Evolutionary conservation across 257 asterid genomes (phyloP).

Genomic region (Jacaranda copaia): DNA sequence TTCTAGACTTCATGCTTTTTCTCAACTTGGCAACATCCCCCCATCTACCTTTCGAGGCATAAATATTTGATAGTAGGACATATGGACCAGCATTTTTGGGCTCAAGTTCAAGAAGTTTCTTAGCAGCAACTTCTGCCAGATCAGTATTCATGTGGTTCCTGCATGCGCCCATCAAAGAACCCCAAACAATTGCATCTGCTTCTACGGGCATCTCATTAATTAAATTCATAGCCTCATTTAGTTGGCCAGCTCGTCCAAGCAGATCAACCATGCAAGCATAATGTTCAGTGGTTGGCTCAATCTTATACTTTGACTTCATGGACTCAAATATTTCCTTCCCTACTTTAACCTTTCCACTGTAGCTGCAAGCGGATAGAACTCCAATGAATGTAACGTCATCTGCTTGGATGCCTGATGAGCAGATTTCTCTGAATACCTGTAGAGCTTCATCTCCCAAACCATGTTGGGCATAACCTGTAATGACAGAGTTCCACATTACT

Average conservation of each 20-base stretch:
- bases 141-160: conserved; percentile 65
- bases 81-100: conserved; percentile 71
- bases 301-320: conserved; percentile 59
- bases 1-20: conserved; percentile 59
- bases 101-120: conserved; percentile 65
- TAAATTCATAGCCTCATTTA: conserved; percentile 64
- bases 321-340: conserved; percentile 67
- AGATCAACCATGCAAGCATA: conserved; percentile 84
- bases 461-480: conserved; percentile 79
- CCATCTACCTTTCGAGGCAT: conserved; percentile 75
- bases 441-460: conserved; percentile 70
- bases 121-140: conserved; percentile 76
- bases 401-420: conserved; percentile 45
- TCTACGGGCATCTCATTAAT: conserved; percentile 64
- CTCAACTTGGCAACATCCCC: conserved; percentile 63
- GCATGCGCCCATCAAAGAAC: conserved; percentile 83
- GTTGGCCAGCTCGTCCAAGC: conserved; percentile 76
- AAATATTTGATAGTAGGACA: conserved; percentile 73
- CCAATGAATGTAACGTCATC: conserved; percentile 68
- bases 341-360: conserved; percentile 72
- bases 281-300: conserved; percentile 61
- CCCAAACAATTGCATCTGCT: conserved; percentile 79
- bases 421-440: conserved; percentile 58
- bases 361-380: conserved; percentile 81
- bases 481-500: conserved; percentile 81